These are phyloP conservation scores for Stereocaulon alpinum DNA, from an alignment of 495 filamentous ascomycete species.

Conservation along the genomic window DNA sequence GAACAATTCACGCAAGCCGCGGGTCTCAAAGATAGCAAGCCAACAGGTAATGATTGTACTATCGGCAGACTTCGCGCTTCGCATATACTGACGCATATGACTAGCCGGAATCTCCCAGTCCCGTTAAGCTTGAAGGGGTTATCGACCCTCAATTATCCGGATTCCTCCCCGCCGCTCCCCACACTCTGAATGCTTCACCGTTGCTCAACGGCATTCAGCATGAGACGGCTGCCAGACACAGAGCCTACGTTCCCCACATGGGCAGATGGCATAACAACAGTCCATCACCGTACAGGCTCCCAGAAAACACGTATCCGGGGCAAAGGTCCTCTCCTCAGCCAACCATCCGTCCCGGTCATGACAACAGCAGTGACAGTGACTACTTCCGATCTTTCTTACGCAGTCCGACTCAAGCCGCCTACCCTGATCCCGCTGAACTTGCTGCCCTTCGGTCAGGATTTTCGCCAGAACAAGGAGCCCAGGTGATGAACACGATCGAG, in stretches of 20 bases:
- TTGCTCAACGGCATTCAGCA: not conserved
- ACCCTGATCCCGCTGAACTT: slow-evolving; percentile 16
- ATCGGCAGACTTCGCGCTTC: not conserved
- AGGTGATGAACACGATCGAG: not conserved
- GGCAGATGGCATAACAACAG: slow-evolving; percentile 3
- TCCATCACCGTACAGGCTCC: not conserved
- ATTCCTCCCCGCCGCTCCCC: not conserved
- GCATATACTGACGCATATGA: not conserved
- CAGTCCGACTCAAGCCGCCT: slow-evolving; percentile 11
- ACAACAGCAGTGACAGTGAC: slow-evolving; percentile 6
- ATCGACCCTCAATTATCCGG: slow-evolving; percentile 21
- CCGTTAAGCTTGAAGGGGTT: slow-evolving; percentile 5
- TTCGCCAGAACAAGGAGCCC: not conserved
- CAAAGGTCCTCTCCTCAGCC: not conserved
- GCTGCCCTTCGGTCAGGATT: not conserved
- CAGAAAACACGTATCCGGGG: not conserved
- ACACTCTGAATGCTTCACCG: not conserved
- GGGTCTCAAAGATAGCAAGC: not conserved
- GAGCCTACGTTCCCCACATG: slow-evolving; percentile 30
- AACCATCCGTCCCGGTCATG: not conserved
- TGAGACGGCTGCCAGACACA: slow-evolving; percentile 17
- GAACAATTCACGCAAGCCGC: slow-evolving; percentile 1
- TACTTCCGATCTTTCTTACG: slow-evolving; percentile 9
- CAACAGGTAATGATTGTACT: not conserved
- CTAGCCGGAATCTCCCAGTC: not conserved